These are phyloP conservation scores for Astathelohania contejeani DNA, from an alignment of 371 early-diverging fungal species.

Conservation along the genomic window DNA sequence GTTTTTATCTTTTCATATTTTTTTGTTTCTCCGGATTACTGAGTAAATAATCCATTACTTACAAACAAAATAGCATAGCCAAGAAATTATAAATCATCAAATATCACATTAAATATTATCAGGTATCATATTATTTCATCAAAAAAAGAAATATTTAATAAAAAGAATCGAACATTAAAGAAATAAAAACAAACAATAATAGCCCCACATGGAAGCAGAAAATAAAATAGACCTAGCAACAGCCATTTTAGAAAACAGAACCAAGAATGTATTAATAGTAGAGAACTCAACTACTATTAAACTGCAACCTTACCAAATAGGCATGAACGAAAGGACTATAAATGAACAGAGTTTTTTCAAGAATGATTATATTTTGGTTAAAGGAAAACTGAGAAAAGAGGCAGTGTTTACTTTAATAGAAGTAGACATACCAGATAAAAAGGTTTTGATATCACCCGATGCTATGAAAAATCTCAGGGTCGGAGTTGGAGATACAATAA, in stretches of 20 bases:
- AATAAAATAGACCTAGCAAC: too few species aligned
- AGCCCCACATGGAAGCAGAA: too few species aligned
- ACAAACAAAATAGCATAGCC: too few species aligned
- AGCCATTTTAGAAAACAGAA: constrained; percentile 49
- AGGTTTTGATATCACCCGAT: constrained; percentile 77
- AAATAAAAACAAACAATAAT: too few species aligned
- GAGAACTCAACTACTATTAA: constrained; percentile 11
- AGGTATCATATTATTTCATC: too few species aligned
- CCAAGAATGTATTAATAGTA: constrained; percentile 35
- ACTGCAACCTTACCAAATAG: constrained; percentile 37
- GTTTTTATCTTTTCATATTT: too few species aligned
- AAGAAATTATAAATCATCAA: too few species aligned
- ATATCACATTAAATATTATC: too few species aligned
- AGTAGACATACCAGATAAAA: constrained; percentile 71
- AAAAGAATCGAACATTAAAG: too few species aligned
- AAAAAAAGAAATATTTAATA: too few species aligned
- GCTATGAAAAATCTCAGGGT: constrained; percentile 71
- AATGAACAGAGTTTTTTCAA: constrained; percentile 40
- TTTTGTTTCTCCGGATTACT: too few species aligned
- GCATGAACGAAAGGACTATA: constrained; percentile 26
- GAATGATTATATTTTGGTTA: constrained; percentile 59
- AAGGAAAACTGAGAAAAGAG: constrained; percentile 92
- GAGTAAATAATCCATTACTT: too few species aligned
- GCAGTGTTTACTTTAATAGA: constrained; percentile 78
- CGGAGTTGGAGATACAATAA: constrained; percentile 86